These are phyloP conservation scores for Coniochaeta hoffmannii DNA, from an alignment of 2,329 filamentous ascomycete species.

Conservation along the genomic window DNA sequence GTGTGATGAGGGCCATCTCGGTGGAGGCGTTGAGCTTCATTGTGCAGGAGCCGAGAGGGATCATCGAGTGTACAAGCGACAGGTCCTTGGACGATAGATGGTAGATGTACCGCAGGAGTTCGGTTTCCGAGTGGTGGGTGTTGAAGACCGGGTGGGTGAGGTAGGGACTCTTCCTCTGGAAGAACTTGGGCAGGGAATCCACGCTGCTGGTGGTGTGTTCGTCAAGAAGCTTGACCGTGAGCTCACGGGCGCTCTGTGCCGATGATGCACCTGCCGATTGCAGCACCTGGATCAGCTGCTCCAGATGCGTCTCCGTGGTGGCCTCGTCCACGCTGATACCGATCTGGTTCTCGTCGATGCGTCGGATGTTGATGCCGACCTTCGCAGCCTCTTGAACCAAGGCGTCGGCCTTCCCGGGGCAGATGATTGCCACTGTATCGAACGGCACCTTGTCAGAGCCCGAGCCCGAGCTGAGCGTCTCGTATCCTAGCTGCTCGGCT, in stretches of 20 bases:
- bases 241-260: constrained; percentile 25
- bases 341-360: constrained; percentile 51
- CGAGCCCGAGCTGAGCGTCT: constrained; percentile 49
- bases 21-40: constrained; percentile 97
- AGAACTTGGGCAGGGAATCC: constrained; percentile 42
- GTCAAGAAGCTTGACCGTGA: constrained; percentile 32
- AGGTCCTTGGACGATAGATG: constrained; percentile 92
- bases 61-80: constrained; percentile 94
- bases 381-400: constrained; percentile 44
- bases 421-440: constrained; percentile 70
- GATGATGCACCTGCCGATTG: constrained; percentile 6
- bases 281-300: constrained; percentile 12
- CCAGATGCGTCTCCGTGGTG: constrained; percentile 19
- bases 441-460: constrained; percentile 58
- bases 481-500: constrained; percentile 55
- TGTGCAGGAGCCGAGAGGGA: constrained; percentile 90
- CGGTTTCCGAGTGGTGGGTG: constrained; percentile 88
- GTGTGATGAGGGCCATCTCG: constrained; percentile 83
- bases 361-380: constrained; percentile 54
- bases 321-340: constrained; percentile 72
- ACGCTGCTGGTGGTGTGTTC: constrained; percentile 20
- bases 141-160: constrained; percentile 93
- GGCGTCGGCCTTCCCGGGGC: constrained; percentile 39
- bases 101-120: constrained; percentile 87
- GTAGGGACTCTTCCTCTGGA: constrained; percentile 67